These are phyloP conservation scores for Pseudozyma sp. DNA, from an alignment of 1,284 basidiomycete genomes.

Conservation along the genomic window DNA sequence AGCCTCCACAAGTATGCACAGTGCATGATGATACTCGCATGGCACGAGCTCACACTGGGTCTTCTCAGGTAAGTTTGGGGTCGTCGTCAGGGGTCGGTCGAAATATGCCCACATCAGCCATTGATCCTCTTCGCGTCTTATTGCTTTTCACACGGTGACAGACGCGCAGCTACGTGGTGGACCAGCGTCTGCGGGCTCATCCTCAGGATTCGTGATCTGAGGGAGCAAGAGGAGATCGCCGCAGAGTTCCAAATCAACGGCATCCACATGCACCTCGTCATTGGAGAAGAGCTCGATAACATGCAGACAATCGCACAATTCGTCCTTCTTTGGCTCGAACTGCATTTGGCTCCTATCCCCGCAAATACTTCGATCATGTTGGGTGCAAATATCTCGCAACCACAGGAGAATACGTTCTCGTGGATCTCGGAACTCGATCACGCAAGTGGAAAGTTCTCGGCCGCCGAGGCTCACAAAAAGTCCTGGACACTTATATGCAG, in stretches of 20 bases:
- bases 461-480: background rate
- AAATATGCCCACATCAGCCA: no score
- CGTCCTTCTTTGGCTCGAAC: slow-evolving; percentile 29
- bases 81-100: no score
- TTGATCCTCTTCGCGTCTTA: background rate
- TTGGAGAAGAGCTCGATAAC: slow-evolving; percentile 22
- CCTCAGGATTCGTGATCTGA: slow-evolving; percentile 5
- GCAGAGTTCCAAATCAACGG: slow-evolving; percentile 27
- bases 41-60: slow-evolving; percentile 36
- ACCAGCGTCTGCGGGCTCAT: slow-evolving; percentile 11
- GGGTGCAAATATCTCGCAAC: background rate
- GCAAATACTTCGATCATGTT: background rate
- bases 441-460: slow-evolving; percentile 23
- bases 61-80: slow-evolving; percentile 20
- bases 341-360: slow-evolving; percentile 3
- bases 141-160: slow-evolving; percentile 2
- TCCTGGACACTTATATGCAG: slow-evolving; percentile 3
- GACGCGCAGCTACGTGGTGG: slow-evolving; percentile 33
- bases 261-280: slow-evolving; percentile 11
- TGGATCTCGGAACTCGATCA: slow-evolving; percentile 21
- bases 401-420: background rate
- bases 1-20: slow-evolving; percentile 19
- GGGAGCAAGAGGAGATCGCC: background rate
- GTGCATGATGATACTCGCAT: slow-evolving; percentile 36
- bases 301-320: slow-evolving; percentile 30